phyloP scores from a whole-genome alignment of 2,329 filamentous ascomycete genomes.

The Penicillium italicum region DNA sequence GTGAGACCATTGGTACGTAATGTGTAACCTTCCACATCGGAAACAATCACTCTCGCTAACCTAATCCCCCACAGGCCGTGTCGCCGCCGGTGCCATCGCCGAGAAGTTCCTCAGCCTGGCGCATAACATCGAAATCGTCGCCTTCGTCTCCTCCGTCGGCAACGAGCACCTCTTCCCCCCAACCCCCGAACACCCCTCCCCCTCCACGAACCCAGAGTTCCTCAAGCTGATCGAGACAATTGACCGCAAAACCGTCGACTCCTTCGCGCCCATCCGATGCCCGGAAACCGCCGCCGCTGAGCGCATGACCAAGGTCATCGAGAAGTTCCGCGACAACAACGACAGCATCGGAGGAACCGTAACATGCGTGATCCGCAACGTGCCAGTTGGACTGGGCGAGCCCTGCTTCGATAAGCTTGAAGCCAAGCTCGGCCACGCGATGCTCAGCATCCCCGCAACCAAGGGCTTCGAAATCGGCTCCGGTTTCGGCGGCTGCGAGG shows the following conservation, averaged over 20 bases:
- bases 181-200: slow-evolving; percentile 62
- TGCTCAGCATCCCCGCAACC: slow-evolving; percentile 90
- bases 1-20: slow-evolving; percentile 77
- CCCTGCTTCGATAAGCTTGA: slow-evolving; percentile 95
- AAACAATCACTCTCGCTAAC: background rate
- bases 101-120: slow-evolving; percentile 84
- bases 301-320: slow-evolving; percentile 76
- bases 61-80: slow-evolving; percentile 54
- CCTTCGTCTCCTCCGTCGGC: slow-evolving; percentile 84
- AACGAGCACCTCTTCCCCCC: slow-evolving; percentile 72
- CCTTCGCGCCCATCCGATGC: slow-evolving; percentile 81
- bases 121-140: slow-evolving; percentile 85
- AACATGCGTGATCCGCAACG: slow-evolving; percentile 86
- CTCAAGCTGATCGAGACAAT: slow-evolving; percentile 69
- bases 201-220: slow-evolving; percentile 74
- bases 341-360: slow-evolving; percentile 95
- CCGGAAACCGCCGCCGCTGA: slow-evolving; percentile 63
- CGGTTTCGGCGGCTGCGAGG: slow-evolving; percentile 80
- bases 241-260: slow-evolving; percentile 72
- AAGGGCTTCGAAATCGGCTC: slow-evolving; percentile 96
- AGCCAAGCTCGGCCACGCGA: slow-evolving; percentile 84
- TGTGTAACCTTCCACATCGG: background rate
- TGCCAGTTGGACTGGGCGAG: slow-evolving; percentile 82
- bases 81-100: slow-evolving; percentile 85
- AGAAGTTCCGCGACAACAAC: slow-evolving; percentile 68